Evolutionary conservation across 2,329 filamentous ascomycete species (phyloP).

Genomic region (Emergomyces orientalis): DNA sequence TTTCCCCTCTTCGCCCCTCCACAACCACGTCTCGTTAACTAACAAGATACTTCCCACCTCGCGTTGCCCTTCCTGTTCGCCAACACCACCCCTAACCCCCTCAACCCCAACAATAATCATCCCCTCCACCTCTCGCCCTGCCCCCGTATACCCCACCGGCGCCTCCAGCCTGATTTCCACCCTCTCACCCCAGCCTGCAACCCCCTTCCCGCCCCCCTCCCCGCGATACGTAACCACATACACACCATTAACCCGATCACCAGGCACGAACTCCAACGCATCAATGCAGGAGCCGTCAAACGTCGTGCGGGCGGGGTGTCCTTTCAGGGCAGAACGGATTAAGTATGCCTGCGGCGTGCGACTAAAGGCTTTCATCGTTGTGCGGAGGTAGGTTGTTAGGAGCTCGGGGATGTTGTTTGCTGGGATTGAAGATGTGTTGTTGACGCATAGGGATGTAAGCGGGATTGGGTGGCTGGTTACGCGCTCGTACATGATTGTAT

Average conservation of each 20-base stretch:
- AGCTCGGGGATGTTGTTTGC: neutral
- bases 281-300: neutral
- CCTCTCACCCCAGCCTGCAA: slow-evolving; percentile 2
- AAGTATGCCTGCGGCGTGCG: slow-evolving; percentile 1
- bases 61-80: neutral
- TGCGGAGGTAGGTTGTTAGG: slow-evolving; percentile 1
- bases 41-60: neutral
- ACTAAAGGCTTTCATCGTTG: neutral
- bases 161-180: slow-evolving; percentile 8
- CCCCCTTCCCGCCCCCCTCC: neutral
- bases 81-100: neutral
- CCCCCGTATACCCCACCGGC: slow-evolving; percentile 4
- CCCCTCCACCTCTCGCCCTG: neutral
- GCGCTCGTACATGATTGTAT: neutral
- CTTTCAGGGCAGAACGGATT: neutral
- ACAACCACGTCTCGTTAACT: slow-evolving; percentile 3
- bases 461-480: neutral
- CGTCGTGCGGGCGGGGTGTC: neutral
- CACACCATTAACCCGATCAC: neutral
- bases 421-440: neutral
- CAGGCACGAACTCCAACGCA: neutral
- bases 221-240: slow-evolving; percentile 7
- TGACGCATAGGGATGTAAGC: neutral
- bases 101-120: neutral
- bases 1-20: neutral